Evolutionary conservation across 768 basidiomycete species (phyloP).

Genomic region (Fomitopsis serialis): DNA sequence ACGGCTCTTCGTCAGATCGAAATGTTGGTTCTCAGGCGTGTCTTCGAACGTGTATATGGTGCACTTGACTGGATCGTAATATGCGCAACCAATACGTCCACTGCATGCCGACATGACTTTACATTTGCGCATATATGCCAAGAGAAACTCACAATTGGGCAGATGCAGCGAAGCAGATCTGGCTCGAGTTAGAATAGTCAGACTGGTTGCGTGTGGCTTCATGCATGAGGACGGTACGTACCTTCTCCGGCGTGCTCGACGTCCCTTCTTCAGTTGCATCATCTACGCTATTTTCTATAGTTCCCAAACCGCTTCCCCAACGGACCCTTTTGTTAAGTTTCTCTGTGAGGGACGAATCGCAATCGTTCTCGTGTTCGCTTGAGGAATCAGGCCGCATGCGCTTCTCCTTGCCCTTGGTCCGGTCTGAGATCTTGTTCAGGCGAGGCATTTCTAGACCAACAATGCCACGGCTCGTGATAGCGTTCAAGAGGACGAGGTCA

Average conservation of each 20-base stretch:
- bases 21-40: conserved; percentile 65
- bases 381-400: background rate
- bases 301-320: conserved; percentile 19
- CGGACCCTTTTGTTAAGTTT: conserved; percentile 21
- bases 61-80: conserved; percentile 64
- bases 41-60: conserved; percentile 73
- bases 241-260: conserved; percentile 18
- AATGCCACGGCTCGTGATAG: no score
- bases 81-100: conserved; percentile 67
- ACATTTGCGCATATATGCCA: background rate
- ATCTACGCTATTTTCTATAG: conserved; percentile 1
- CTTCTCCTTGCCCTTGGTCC: background rate
- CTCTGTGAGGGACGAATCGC: background rate
- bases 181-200: background rate
- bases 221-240: conserved; percentile 3
- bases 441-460: no score
- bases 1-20: conserved; percentile 52
- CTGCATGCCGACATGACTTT: conserved; percentile 30
- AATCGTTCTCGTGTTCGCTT: background rate
- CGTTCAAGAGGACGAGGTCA: no score
- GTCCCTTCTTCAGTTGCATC: conserved; percentile 13
- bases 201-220: background rate
- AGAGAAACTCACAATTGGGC: conserved; percentile 41
- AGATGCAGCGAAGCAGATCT: conserved; percentile 46
- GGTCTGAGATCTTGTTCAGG: no score